Conservation (phyloP, 192 early-diverging fungal genomes). For the Coemansia javaensis region DNA sequence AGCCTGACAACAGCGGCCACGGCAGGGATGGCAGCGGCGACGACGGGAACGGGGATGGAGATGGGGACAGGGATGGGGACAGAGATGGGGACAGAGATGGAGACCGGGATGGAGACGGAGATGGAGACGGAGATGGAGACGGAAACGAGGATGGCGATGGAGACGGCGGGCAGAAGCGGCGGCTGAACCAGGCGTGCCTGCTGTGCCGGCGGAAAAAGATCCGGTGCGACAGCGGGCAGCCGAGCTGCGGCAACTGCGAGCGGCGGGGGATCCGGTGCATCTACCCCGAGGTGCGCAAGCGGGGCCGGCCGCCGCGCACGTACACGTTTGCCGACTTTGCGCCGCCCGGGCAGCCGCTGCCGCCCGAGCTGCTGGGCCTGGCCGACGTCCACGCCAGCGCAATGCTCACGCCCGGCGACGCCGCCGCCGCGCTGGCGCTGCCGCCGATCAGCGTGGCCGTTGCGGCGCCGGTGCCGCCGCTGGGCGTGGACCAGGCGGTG, state of each 20-base stretch:
- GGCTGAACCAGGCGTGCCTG: constrained; percentile 48
- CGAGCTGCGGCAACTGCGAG: constrained; percentile 47
- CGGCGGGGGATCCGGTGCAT: constrained; percentile 49
- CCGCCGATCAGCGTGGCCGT: constrained; percentile 30
- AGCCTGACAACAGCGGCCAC: no score
- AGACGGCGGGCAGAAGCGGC: constrained; percentile 28
- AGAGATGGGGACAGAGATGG: no score
- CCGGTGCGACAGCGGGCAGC: constrained; percentile 42
- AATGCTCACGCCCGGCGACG: constrained; percentile 24
- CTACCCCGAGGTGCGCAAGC: constrained; percentile 46
- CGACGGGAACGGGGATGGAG: no score
- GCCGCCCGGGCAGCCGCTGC: constrained; percentile 40
- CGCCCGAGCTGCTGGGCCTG: constrained; percentile 37
- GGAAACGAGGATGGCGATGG: not conserved
- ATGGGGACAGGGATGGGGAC: no score
- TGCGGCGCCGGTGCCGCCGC: constrained; percentile 28
- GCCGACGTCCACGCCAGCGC: constrained; percentile 35
- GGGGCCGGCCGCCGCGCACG: constrained; percentile 45
- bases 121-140: not conserved
- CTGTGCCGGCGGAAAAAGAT: constrained; percentile 51
- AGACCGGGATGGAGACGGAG: no score
- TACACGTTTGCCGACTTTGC: constrained; percentile 52
- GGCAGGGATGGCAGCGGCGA: no score
- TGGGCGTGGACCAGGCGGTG: constrained; percentile 47
- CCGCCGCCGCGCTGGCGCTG: constrained; percentile 19